Evolutionary conservation across 1,284 basidiomycete genomes (phyloP).

Genomic region (Anthracocystis panici-leucophaei): DNA sequence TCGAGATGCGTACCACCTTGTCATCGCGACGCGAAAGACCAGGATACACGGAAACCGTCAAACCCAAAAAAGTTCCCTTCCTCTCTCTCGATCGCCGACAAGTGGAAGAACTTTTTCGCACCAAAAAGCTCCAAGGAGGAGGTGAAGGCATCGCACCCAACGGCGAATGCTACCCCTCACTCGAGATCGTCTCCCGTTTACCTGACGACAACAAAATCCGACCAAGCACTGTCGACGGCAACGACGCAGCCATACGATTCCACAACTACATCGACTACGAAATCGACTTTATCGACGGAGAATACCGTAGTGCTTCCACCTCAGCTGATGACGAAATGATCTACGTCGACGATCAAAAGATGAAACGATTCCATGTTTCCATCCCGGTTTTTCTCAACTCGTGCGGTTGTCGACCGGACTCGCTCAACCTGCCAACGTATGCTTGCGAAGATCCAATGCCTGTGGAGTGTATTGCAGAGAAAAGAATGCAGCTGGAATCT

Average conservation of each 20-base stretch:
- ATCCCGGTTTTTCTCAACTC: constrained; percentile 28
- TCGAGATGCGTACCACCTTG: constrained; percentile 22
- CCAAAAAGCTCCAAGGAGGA: constrained; percentile 16
- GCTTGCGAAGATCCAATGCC: constrained; percentile 38
- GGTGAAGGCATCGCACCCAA: constrained; percentile 23
- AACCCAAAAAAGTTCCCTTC: constrained; percentile 20
- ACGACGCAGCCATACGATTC: constrained; percentile 39
- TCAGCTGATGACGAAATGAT: constrained; percentile 9
- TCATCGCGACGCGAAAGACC: constrained; percentile 16
- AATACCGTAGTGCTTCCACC: not conserved
- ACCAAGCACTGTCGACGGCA: constrained; percentile 29
- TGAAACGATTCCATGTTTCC: constrained; percentile 41
- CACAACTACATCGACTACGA: constrained; percentile 34
- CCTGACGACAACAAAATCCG: constrained; percentile 38
- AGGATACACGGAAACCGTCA: constrained; percentile 22
- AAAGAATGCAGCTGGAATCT: constrained; percentile 1
- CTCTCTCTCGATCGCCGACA: constrained; percentile 23
- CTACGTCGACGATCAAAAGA: constrained; percentile 34
- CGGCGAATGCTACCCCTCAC: constrained; percentile 23
- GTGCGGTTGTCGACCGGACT: constrained; percentile 33
- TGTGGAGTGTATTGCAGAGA: constrained; percentile 8
- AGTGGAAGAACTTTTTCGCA: constrained; percentile 20
- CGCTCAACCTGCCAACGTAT: constrained; percentile 37
- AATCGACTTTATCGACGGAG: constrained; percentile 46
- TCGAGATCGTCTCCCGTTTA: constrained; percentile 26